Conservation (phyloP, 106 monocot genomes). For the Amphibolis antarctica region DNA sequence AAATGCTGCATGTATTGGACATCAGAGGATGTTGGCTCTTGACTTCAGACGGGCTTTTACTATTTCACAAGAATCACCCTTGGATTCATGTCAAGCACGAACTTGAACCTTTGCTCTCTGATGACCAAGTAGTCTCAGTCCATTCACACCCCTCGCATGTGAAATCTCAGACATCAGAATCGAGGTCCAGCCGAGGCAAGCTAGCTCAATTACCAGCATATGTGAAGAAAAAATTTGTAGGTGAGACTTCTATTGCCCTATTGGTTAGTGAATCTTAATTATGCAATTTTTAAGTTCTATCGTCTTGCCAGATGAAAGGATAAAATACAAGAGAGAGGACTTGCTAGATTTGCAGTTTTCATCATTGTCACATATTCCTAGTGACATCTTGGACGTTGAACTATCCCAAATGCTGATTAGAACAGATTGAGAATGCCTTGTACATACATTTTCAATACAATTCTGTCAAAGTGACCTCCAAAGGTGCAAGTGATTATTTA, state of each 20-base stretch:
- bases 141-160: constrained; percentile 6
- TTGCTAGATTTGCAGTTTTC: constrained; percentile 45
- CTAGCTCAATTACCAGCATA: constrained; percentile 3
- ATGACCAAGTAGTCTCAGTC: constrained; percentile 7
- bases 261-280: background rate
- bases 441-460: no score
- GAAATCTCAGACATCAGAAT: constrained; percentile 7
- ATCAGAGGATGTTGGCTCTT: constrained; percentile 84
- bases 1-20: constrained; percentile 40
- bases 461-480: no score
- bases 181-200: constrained; percentile 15
- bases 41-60: constrained; percentile 30
- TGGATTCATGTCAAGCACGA: constrained; percentile 56
- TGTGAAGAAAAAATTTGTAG: constrained; percentile 19
- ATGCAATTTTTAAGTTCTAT: background rate
- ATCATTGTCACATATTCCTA: background rate
- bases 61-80: constrained; percentile 41
- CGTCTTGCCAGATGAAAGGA: constrained; percentile 64
- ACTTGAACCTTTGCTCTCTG: background rate
- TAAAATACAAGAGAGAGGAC: constrained; percentile 61
- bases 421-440: no score
- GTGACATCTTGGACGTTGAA: background rate
- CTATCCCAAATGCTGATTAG: no score
- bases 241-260: constrained; percentile 10
- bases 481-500: no score